Conservation (phyloP, 495 filamentous ascomycete species). For the Clavariopsis aquatica region DNA sequence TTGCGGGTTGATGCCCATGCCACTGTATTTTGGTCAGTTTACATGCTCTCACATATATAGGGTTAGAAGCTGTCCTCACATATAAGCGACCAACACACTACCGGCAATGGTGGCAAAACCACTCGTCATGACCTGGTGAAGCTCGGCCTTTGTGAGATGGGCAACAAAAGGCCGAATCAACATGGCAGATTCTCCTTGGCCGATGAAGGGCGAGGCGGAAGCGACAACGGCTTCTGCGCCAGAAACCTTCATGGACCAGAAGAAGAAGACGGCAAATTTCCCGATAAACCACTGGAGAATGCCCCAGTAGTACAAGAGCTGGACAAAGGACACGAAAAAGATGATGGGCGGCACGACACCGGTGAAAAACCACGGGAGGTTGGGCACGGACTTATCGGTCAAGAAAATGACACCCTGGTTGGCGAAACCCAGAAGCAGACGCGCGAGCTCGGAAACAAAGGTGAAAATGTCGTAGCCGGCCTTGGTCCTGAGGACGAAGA, state of each 20-base stretch:
- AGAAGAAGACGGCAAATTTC: conserved; percentile 88
- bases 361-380: conserved; percentile 65
- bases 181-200: conserved; percentile 92
- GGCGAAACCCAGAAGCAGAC: conserved; percentile 71
- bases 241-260: conserved; percentile 86
- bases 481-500: conserved; percentile 79
- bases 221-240: conserved; percentile 90
- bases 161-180: conserved; percentile 83
- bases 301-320: conserved; percentile 75
- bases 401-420: conserved; percentile 70
- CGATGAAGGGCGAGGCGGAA: conserved; percentile 91
- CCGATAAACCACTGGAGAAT: conserved; percentile 82
- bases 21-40: conserved; percentile 19
- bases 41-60: neutral
- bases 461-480: conserved; percentile 83
- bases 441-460: conserved; percentile 74
- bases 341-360: conserved; percentile 79
- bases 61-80: conserved; percentile 14
- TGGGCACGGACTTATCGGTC: conserved; percentile 52
- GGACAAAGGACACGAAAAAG: conserved; percentile 87
- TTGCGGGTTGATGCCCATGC: conserved; percentile 76
- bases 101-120: conserved; percentile 65
- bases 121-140: conserved; percentile 89
- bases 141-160: conserved; percentile 77
- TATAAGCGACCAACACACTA: conserved; percentile 67